Evolutionary conservation across 2,329 filamentous ascomycete genomes (phyloP).

Genomic region (Trichoderma hamatum): DNA sequence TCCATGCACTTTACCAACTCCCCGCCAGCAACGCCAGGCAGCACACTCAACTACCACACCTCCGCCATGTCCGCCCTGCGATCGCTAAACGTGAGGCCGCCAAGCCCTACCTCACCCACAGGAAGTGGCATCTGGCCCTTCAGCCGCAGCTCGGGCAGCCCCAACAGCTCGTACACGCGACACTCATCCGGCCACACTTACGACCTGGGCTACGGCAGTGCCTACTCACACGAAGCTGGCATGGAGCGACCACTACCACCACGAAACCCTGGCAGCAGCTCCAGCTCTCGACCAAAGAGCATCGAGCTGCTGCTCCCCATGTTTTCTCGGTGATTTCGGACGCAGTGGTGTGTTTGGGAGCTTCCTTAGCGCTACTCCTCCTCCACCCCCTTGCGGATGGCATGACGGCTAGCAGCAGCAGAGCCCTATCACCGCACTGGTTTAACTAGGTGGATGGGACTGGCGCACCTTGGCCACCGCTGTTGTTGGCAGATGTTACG

Average conservation of each 20-base stretch:
- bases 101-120: constrained; percentile 59
- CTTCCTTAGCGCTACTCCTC: constrained; percentile 2
- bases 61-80: constrained; percentile 60
- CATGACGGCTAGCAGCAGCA: constrained; percentile 18
- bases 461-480: constrained; percentile 12
- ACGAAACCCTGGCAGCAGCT: constrained; percentile 56
- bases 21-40: constrained; percentile 53
- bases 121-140: constrained; percentile 58
- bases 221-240: constrained; percentile 40
- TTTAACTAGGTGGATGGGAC: neutral
- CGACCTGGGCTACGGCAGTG: constrained; percentile 47
- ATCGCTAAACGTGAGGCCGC: constrained; percentile 56
- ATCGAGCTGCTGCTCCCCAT: constrained; percentile 67
- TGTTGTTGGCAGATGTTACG: constrained; percentile 17
- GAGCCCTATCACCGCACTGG: constrained; percentile 22
- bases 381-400: constrained; percentile 11
- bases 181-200: constrained; percentile 50
- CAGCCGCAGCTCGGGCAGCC: constrained; percentile 54
- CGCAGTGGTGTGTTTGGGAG: constrained; percentile 9
- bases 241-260: constrained; percentile 61
- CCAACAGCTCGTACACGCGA: constrained; percentile 53
- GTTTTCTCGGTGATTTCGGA: constrained; percentile 48
- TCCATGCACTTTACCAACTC: constrained; percentile 57
- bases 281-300: constrained; percentile 62
- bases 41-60: constrained; percentile 45